These are phyloP conservation scores for Colletotrichum nymphaeae DNA, from an alignment of 2,329 filamentous ascomycete species.

Conservation along the genomic window DNA sequence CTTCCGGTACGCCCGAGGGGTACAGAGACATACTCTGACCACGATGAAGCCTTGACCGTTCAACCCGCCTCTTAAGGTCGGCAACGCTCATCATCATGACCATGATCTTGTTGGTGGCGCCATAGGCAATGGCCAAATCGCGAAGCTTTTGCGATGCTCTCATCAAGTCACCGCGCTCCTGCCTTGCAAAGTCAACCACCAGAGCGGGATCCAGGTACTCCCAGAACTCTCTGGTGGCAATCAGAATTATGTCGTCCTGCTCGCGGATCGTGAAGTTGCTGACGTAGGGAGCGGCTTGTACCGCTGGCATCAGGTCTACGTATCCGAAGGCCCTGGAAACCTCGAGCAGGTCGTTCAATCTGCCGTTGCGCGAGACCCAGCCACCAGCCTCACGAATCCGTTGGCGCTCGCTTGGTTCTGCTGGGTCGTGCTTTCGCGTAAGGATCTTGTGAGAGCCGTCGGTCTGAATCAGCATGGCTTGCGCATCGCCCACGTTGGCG, in stretches of 20 bases:
- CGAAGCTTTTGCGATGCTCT: constrained; percentile 92
- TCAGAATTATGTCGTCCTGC: constrained; percentile 91
- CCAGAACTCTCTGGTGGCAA: constrained; percentile 95
- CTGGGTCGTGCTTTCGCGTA: constrained; percentile 93
- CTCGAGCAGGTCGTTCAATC: constrained; percentile 89
- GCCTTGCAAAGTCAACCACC: constrained; percentile 89
- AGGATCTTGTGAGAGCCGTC: constrained; percentile 86
- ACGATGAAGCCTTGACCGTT: constrained; percentile 77
- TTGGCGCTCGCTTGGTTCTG: constrained; percentile 83
- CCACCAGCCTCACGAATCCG: constrained; percentile 95
- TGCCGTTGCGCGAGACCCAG: constrained; percentile 94
- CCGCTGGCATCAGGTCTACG: constrained; percentile 89
- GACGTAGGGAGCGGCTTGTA: constrained; percentile 91
- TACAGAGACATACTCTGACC: constrained; percentile 89
- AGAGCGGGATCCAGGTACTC: constrained; percentile 91
- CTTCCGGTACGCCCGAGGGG: constrained; percentile 78
- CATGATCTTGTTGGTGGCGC: constrained; percentile 95
- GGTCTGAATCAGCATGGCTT: constrained; percentile 93
- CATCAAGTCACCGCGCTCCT: constrained; percentile 92
- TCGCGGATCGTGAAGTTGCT: constrained; percentile 83
- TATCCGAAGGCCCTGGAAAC: constrained; percentile 97
- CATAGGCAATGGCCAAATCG: constrained; percentile 95
- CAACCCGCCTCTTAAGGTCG: constrained; percentile 85
- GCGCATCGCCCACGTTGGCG: constrained; percentile 94
- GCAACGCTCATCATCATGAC: constrained; percentile 97